Percentiles rank a stretch among this genome's conserved stretches.
These are phyloP conservation scores for Chamaenerion angustifolium DNA, from an alignment of 345 rosid species.

Conservation along the genomic window DNA sequence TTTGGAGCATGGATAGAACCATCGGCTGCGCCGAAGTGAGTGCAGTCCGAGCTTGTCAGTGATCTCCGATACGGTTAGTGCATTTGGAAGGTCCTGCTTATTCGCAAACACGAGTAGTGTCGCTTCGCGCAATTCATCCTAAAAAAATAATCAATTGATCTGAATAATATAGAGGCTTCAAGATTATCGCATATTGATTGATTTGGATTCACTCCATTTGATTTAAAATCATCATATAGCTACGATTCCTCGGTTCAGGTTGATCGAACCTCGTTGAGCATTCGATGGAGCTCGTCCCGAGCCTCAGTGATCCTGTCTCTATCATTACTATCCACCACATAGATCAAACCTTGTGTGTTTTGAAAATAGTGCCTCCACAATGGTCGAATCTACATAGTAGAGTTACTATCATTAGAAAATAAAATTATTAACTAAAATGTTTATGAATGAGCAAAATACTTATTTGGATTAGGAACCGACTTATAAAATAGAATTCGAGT, in stretches of 20 bases:
- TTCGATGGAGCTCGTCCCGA: slow-evolving; percentile 46
- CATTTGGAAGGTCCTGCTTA: slow-evolving; percentile 63
- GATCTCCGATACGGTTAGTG: slow-evolving; percentile 42
- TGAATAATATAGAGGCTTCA: not conserved
- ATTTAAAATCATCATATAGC: too few species aligned
- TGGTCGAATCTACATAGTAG: slow-evolving; percentile 34
- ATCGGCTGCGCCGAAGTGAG: slow-evolving; percentile 47
- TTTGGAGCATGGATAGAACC: slow-evolving; percentile 16
- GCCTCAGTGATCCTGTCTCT: slow-evolving; percentile 45
- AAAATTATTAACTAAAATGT: not conserved
- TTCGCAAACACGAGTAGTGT: slow-evolving; percentile 52
- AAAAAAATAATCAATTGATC: not conserved
- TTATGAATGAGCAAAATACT: too few species aligned
- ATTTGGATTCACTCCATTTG: not conserved
- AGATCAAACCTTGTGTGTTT: slow-evolving; percentile 53
- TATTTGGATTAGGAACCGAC: too few species aligned
- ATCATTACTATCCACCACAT: slow-evolving; percentile 60
- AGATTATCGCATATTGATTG: too few species aligned
- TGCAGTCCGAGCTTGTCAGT: slow-evolving; percentile 55
- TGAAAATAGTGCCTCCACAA: slow-evolving; percentile 57
- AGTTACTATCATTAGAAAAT: not conserved
- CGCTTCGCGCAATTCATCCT: slow-evolving; percentile 44
- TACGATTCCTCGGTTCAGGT: not conserved
- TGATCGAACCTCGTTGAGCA: slow-evolving; percentile 40
- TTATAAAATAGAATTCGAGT: too few species aligned